Evolutionary conservation across 2,329 filamentous ascomycete genomes (phyloP).

Genomic region (Fusarium chuoi): DNA sequence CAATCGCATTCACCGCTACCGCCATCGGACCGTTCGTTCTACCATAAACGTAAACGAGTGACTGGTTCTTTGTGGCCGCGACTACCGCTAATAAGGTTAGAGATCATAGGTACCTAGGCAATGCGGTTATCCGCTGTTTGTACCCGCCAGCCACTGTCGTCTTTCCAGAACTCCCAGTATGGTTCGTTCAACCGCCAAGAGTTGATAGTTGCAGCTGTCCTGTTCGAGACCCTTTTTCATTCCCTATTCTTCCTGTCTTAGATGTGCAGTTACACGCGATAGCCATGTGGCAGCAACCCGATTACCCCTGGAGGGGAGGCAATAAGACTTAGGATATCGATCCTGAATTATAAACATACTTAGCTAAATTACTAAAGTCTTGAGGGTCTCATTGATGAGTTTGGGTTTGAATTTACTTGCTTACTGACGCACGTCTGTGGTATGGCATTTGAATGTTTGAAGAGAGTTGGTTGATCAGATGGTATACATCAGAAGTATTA

Average conservation of each 20-base stretch:
- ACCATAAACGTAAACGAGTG: not conserved
- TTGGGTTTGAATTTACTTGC: not conserved
- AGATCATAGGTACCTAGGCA: not conserved
- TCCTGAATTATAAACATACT: not conserved
- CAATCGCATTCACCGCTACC: conserved; percentile 17
- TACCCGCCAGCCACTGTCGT: not conserved
- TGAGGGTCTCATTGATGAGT: not conserved
- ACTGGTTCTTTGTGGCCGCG: not conserved
- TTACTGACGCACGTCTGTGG: not conserved
- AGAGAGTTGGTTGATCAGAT: conserved; percentile 17
- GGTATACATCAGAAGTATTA: conserved; percentile 14
- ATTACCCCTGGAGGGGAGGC: not conserved
- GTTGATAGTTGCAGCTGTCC: not conserved
- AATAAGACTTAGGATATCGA: not conserved
- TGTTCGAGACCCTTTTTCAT: conserved; percentile 21
- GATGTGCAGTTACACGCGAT: not conserved
- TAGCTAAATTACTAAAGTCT: not conserved
- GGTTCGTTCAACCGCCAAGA: not conserved
- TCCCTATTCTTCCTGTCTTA: conserved; percentile 1
- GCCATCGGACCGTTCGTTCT: not conserved
- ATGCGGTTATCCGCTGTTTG: conserved; percentile 13
- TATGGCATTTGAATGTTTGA: not conserved
- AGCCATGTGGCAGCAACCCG: conserved; percentile 18
- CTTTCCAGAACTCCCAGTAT: not conserved
- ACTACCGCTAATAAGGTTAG: not conserved